These are phyloP conservation scores for Cyberlindnera euphorbiiphila DNA, from an alignment of 805 yeast species.

Conservation along the genomic window DNA sequence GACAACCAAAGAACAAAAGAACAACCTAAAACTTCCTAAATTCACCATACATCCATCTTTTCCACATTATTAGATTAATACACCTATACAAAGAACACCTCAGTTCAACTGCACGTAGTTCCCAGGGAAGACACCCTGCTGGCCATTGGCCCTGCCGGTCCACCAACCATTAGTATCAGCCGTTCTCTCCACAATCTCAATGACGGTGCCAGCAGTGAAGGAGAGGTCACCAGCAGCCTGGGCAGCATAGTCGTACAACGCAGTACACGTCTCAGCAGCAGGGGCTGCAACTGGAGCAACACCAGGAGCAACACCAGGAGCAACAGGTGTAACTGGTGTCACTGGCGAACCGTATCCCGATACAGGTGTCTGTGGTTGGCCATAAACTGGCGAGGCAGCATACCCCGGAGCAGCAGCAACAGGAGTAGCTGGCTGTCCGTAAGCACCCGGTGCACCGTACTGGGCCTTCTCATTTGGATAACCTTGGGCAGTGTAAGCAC, in stretches of 20 bases:
- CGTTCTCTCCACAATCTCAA: conserved; percentile 78
- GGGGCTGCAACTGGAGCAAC: conserved; percentile 32
- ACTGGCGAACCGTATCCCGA: conserved; percentile 25
- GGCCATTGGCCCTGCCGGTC: conserved; percentile 87
- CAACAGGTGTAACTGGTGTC: conserved; percentile 24
- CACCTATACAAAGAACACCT: no score
- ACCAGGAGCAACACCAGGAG: conserved; percentile 31
- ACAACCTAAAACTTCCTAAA: no score
- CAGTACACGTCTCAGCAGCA: conserved; percentile 65
- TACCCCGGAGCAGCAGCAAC: conserved; percentile 24
- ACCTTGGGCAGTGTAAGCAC: conserved; percentile 30
- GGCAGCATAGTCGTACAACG: conserved; percentile 86
- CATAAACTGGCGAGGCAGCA: conserved; percentile 22
- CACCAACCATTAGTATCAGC: conserved; percentile 94
- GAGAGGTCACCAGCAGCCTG: conserved; percentile 91
- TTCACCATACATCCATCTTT: no score
- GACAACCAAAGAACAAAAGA: no score
- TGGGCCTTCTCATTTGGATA: conserved; percentile 32
- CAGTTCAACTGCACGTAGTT: conserved; percentile 79
- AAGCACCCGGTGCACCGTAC: conserved; percentile 26
- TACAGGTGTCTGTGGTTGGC: conserved; percentile 24
- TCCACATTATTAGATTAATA: no score
- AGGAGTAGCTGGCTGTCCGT: conserved; percentile 27
- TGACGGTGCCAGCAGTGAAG: conserved; percentile 83
- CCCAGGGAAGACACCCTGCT: conserved; percentile 91